phyloP scores from a whole-genome alignment of 73 alveolate species.

The Paramecium pentaurelia region DNA sequence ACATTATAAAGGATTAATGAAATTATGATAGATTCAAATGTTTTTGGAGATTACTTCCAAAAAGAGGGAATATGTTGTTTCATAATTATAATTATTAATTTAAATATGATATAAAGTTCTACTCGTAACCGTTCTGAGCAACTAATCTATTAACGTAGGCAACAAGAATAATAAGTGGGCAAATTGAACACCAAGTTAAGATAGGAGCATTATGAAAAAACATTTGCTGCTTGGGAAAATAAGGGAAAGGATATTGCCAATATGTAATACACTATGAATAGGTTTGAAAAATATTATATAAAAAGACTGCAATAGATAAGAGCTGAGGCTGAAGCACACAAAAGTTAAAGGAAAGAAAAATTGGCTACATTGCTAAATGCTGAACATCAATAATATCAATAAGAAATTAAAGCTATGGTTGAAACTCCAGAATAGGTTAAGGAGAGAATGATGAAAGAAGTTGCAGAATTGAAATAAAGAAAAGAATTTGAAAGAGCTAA shows the following conservation, averaged over 20 bases:
- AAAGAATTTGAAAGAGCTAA: slow-evolving; percentile 33
- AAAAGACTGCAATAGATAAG: slow-evolving; percentile 17
- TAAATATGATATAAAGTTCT: slow-evolving; percentile 38
- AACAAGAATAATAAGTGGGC: neutral
- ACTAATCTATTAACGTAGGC: neutral
- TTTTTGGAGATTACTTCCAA: neutral
- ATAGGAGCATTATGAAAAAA: slow-evolving; percentile 49
- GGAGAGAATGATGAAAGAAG: slow-evolving; percentile 53
- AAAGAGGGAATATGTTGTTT: neutral
- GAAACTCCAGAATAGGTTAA: slow-evolving; percentile 60
- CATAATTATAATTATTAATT: neutral
- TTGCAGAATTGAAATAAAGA: slow-evolving; percentile 25
- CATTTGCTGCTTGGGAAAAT: slow-evolving; percentile 60
- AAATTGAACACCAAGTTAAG: slow-evolving; percentile 34
- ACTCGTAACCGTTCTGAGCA: slow-evolving; percentile 42
- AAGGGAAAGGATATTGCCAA: slow-evolving; percentile 53
- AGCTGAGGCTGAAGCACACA: neutral
- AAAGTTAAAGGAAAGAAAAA: slow-evolving; percentile 32
- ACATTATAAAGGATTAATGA: neutral
- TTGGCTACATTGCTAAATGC: slow-evolving; percentile 23
- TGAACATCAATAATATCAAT: slow-evolving; percentile 44
- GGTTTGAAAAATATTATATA: neutral
- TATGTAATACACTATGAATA: neutral
- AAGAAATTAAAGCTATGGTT: slow-evolving; percentile 48
- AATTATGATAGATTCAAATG: neutral